Percentiles rank a stretch among this genome's conserved stretches.
These are phyloP conservation scores for Polygonum maritimum DNA, from an alignment of 148 eudicot genomes.

Conservation along the genomic window DNA sequence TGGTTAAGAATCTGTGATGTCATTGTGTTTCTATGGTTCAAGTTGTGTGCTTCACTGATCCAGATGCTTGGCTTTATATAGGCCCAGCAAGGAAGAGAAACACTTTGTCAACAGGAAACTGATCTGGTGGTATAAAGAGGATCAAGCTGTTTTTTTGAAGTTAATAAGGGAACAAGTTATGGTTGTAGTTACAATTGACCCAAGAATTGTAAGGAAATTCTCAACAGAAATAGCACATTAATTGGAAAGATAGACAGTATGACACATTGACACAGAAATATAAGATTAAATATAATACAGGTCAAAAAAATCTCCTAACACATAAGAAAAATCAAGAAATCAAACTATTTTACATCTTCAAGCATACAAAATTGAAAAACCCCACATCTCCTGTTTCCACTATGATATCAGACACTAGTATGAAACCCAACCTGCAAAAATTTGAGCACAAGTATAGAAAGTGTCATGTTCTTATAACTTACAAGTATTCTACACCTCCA, in stretches of 20 bases:
- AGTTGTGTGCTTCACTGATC: background rate
- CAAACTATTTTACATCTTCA: background rate
- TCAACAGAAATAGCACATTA: background rate
- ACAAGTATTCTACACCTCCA: background rate
- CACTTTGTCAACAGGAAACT: background rate
- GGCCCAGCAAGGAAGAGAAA: background rate
- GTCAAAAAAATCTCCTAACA: too few species aligned
- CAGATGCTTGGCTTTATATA: background rate
- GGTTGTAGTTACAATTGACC: background rate
- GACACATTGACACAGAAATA: background rate
- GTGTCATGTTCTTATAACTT: background rate
- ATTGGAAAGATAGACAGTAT: background rate
- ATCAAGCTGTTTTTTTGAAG: background rate
- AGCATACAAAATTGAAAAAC: background rate
- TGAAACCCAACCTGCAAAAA: background rate
- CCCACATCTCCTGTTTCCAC: background rate
- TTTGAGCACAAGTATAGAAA: background rate
- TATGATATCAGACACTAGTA: background rate
- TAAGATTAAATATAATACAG: too few species aligned
- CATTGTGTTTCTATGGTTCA: background rate
- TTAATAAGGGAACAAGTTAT: background rate
- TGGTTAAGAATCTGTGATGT: background rate
- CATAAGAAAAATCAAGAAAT: background rate
- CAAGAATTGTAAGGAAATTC: background rate
- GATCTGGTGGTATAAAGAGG: background rate